A percentile compares a stretch with the other conserved stretches of the same genome.
phyloP scores from a whole-genome alignment of 1,284 basidiomycete genomes.

The Ganoderma leucocontextum region DNA sequence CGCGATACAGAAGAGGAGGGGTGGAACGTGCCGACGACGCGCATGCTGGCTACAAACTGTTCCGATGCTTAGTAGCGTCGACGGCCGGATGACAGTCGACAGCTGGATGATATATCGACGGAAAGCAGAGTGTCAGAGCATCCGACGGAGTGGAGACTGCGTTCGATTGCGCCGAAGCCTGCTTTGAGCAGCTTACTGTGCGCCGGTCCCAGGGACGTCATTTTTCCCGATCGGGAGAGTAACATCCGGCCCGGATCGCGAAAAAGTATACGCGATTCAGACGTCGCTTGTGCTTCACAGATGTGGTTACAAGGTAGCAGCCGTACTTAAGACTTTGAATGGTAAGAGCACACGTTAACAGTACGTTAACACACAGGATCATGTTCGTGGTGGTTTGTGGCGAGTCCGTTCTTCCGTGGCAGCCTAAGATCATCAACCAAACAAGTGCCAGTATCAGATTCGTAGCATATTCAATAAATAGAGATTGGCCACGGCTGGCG shows the following conservation, averaged over 20 bases:
- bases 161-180: neutral
- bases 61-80: neutral
- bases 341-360: too few relatives aligned
- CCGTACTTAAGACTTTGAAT: too few relatives aligned
- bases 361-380: too few relatives aligned
- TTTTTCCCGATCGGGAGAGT: neutral
- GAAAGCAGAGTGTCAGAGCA: neutral
- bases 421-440: too few relatives aligned
- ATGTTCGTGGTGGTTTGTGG: too few relatives aligned
- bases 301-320: neutral
- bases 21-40: slow-evolving; percentile 74
- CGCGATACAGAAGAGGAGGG: slow-evolving; percentile 67
- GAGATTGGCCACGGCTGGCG: too few relatives aligned
- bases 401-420: too few relatives aligned
- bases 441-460: neutral
- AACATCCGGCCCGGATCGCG: neutral
- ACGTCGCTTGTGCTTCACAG: too few relatives aligned
- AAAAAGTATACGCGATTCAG: too few relatives aligned
- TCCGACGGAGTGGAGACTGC: neutral
- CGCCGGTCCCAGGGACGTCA: neutral
- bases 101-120: neutral
- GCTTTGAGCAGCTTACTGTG: neutral
- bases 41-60: slow-evolving; percentile 52
- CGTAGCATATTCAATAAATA: neutral
- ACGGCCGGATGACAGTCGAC: neutral